Evolutionary conservation across 495 filamentous ascomycete genomes (phyloP).

Genomic region (Apodospora peruviana): DNA sequence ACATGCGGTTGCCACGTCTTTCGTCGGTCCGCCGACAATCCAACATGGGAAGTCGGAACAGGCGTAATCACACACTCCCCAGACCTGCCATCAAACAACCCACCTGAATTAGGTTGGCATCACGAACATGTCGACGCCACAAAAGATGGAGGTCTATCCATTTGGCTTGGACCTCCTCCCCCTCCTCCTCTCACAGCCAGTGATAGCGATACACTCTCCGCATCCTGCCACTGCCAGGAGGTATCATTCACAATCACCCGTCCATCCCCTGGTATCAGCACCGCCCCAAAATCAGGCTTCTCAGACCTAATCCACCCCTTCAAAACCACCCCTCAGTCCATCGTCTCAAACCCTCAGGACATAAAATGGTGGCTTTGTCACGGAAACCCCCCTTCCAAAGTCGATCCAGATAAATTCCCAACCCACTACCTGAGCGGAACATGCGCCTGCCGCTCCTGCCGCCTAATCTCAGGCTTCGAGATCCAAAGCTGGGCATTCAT

Average conservation of each 20-base stretch:
- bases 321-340: slow-evolving; percentile 29
- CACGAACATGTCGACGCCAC: slow-evolving; percentile 50
- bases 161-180: slow-evolving; percentile 34
- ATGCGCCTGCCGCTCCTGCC: slow-evolving; percentile 62
- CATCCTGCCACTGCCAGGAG: slow-evolving; percentile 37
- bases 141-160: slow-evolving; percentile 52
- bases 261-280: slow-evolving; percentile 36
- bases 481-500: slow-evolving; percentile 66
- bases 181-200: background rate
- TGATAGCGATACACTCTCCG: slow-evolving; percentile 22
- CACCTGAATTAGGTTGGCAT: slow-evolving; percentile 17
- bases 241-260: slow-evolving; percentile 18
- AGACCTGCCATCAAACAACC: background rate
- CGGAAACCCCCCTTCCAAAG: slow-evolving; percentile 13
- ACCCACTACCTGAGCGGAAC: slow-evolving; percentile 52
- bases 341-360: slow-evolving; percentile 34
- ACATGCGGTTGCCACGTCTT: slow-evolving; percentile 64
- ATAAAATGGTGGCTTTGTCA: slow-evolving; percentile 33
- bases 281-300: slow-evolving; percentile 20
- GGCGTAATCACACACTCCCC: slow-evolving; percentile 22
- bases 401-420: slow-evolving; percentile 5
- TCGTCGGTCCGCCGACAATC: slow-evolving; percentile 10
- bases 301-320: slow-evolving; percentile 30
- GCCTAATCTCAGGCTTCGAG: slow-evolving; percentile 57
- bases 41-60: slow-evolving; percentile 32